These are phyloP conservation scores for Talaromyces sp. DNA, from an alignment of 2,329 filamentous ascomycete species.

Conservation along the genomic window DNA sequence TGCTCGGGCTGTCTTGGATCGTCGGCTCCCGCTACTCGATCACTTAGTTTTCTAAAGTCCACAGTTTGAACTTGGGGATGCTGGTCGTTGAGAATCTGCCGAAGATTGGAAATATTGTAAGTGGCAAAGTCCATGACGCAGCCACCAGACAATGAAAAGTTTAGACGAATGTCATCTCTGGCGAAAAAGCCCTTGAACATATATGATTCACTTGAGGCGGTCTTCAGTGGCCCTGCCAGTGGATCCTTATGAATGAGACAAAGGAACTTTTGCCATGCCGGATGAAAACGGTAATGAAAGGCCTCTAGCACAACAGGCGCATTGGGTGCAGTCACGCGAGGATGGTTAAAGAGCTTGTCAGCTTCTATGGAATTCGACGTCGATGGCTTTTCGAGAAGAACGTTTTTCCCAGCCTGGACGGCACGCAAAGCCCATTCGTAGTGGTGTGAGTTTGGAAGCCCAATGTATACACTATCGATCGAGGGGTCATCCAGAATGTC, in stretches of 20 bases:
- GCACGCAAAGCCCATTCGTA: constrained; percentile 46
- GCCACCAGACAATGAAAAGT: constrained; percentile 40
- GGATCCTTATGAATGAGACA: constrained; percentile 4
- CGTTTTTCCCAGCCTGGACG: constrained; percentile 48
- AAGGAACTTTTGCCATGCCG: constrained; percentile 40
- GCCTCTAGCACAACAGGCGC: constrained; percentile 50
- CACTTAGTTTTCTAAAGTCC: constrained; percentile 20
- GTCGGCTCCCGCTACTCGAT: constrained; percentile 21
- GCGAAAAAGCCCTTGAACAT: constrained; percentile 27
- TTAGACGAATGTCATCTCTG: constrained; percentile 41
- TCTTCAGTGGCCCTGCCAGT: constrained; percentile 29
- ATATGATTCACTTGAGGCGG: constrained; percentile 32
- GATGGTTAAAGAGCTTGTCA: constrained; percentile 37
- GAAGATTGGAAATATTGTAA: constrained; percentile 36
- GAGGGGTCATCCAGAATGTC: constrained; percentile 6
- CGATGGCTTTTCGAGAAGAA: constrained; percentile 52
- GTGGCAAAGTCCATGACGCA: constrained; percentile 31
- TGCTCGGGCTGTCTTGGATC: constrained; percentile 20
- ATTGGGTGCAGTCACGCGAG: constrained; percentile 18
- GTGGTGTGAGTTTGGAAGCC: constrained; percentile 37
- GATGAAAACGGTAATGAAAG: constrained; percentile 49
- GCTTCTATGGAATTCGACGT: constrained; percentile 45
- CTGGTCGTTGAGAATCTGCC: constrained; percentile 36
- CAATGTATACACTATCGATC: constrained; percentile 40
- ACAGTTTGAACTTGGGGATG: constrained; percentile 35